Evolutionary conservation across 306 rosid species (phyloP).

Genomic region (Cucurbita pepo): DNA sequence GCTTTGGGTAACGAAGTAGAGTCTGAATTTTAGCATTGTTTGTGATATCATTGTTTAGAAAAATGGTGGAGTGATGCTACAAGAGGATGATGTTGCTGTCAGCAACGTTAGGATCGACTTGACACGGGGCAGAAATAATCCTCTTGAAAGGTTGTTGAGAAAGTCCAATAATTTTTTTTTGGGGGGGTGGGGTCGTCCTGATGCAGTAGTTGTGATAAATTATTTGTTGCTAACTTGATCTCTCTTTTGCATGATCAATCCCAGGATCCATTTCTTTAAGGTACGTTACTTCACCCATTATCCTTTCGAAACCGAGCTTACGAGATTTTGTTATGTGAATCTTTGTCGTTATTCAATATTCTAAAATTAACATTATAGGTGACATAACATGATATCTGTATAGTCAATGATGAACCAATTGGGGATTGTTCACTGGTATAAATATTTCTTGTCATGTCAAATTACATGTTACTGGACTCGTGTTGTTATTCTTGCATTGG

Average conservation of each 20-base stretch:
- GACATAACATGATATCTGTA: background rate
- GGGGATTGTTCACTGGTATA: background rate
- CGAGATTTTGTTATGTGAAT: background rate
- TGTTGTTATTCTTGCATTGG: background rate
- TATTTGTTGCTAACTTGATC: background rate
- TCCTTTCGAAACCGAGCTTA: background rate
- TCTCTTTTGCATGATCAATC: constrained; percentile 27
- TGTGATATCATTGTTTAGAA: constrained; percentile 21
- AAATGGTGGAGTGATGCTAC: constrained; percentile 60
- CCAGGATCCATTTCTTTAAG: constrained; percentile 83
- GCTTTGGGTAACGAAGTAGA: background rate
- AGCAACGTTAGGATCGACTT: constrained; percentile 78
- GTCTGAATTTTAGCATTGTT: constrained; percentile 3
- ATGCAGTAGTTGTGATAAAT: background rate
- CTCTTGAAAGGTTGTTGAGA: constrained; percentile 62
- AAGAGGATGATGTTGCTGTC: constrained; percentile 75
- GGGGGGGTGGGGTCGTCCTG: background rate
- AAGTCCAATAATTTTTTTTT: background rate
- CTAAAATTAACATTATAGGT: background rate
- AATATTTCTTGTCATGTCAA: background rate
- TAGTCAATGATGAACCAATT: background rate
- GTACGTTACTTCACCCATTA: constrained; percentile 21
- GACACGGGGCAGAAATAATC: constrained; percentile 79
- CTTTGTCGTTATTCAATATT: background rate
- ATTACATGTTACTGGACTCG: background rate